phyloP scores from a whole-genome alignment of 176 grass and related monocot genomes.

The maize (Zea mays) region DNA sequence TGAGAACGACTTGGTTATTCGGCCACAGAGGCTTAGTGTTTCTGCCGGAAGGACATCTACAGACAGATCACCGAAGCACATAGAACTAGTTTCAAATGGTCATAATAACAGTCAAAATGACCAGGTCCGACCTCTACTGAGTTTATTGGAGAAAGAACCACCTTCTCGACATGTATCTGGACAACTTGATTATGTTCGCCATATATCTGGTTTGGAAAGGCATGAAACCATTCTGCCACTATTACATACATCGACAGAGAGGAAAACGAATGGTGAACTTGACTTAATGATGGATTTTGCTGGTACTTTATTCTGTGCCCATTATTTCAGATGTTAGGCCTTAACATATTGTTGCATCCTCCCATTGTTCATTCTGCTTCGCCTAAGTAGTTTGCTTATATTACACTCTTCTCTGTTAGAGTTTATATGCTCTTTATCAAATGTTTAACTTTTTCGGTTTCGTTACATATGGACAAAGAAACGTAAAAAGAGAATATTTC shows the following conservation, averaged over 20 bases:
- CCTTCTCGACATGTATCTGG: constrained; percentile 95
- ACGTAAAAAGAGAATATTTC: not conserved
- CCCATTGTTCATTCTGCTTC: constrained; percentile 28
- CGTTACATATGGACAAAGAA: not conserved
- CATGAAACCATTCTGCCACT: constrained; percentile 98
- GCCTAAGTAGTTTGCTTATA: constrained; percentile 14
- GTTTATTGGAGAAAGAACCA: constrained; percentile 94
- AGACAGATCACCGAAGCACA: constrained; percentile 78
- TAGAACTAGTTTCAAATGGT: constrained; percentile 75
- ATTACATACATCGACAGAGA: constrained; percentile 82
- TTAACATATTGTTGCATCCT: constrained; percentile 24
- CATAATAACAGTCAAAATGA: constrained; percentile 59
- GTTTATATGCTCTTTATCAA: not conserved
- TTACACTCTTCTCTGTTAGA: constrained; percentile 1
- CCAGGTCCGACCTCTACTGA: constrained; percentile 84
- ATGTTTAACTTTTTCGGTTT: not conserved
- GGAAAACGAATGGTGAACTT: constrained; percentile 87
- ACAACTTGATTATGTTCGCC: constrained; percentile 83
- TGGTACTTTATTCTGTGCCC: constrained; percentile 49
- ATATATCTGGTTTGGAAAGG: constrained; percentile 86
- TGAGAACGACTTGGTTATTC: constrained; percentile 53
- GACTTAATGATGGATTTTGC: constrained; percentile 94
- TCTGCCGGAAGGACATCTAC: constrained; percentile 77
- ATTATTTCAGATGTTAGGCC: constrained; percentile 15
- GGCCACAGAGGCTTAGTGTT: constrained; percentile 57